These are phyloP conservation scores for Camelina hispida DNA, from an alignment of 345 rosid species.

Conservation along the genomic window DNA sequence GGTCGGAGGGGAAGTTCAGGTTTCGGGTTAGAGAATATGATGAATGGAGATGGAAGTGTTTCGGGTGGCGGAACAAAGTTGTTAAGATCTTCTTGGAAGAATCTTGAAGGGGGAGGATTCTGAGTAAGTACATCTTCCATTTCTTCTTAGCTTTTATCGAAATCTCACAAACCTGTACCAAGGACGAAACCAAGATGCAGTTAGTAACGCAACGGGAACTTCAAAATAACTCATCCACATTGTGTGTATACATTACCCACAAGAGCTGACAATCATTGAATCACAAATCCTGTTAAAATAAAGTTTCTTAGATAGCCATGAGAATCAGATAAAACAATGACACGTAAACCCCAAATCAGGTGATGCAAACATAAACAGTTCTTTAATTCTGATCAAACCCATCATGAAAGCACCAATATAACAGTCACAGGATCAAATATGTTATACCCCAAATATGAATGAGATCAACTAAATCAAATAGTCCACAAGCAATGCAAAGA, in stretches of 20 bases:
- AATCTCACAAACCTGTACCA: slow-evolving; percentile 27
- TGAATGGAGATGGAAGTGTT: slow-evolving; percentile 73
- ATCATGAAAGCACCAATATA: slow-evolving; percentile 4
- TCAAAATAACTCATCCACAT: too few species aligned
- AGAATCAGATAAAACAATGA: too few species aligned
- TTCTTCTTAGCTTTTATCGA: slow-evolving; percentile 29
- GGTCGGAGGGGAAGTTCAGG: slow-evolving; percentile 62
- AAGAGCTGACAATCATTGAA: neutral
- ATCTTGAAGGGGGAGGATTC: slow-evolving; percentile 94
- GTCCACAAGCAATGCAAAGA: neutral
- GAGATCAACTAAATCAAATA: slow-evolving; percentile 1
- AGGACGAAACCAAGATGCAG: neutral
- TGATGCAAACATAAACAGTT: neutral
- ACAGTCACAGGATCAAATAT: neutral
- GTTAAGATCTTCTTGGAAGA: slow-evolving; percentile 93
- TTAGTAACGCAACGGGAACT: neutral
- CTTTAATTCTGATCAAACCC: neutral
- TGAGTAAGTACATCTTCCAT: slow-evolving; percentile 96
- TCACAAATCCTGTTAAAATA: neutral
- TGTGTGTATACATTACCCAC: neutral
- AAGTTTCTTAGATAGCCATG: neutral
- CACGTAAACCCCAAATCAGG: neutral
- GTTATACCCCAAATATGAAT: neutral
- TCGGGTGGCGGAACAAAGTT: slow-evolving; percentile 62
- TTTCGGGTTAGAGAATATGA: slow-evolving; percentile 62